Conservation (phyloP, 2,329 filamentous ascomycete species). For the Pseudocercospora crystallina region DNA sequence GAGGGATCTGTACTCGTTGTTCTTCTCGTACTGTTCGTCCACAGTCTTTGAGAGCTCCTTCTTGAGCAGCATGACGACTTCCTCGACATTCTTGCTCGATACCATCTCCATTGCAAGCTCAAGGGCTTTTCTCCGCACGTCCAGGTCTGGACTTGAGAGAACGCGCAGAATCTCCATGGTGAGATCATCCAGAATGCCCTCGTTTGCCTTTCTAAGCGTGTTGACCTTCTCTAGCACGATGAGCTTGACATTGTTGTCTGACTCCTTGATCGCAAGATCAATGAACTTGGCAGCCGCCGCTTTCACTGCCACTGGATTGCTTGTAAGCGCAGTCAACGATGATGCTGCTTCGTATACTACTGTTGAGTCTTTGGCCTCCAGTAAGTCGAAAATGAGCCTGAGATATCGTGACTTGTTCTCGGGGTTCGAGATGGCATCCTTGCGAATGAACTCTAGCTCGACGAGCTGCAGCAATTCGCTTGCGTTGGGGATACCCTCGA, state of each 20-base stretch:
- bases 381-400: conserved; percentile 90
- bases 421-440: conserved; percentile 90
- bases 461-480: conserved; percentile 92
- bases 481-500: conserved; percentile 90
- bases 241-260: conserved; percentile 98
- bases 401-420: conserved; percentile 96
- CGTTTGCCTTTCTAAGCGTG: conserved; percentile 80
- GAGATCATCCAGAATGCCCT: conserved; percentile 87
- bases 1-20: conserved; percentile 88
- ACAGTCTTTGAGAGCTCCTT: conserved; percentile 98
- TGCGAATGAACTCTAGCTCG: conserved; percentile 95
- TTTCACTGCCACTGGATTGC: conserved; percentile 96
- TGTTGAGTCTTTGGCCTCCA: conserved; percentile 89
- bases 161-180: conserved; percentile 97
- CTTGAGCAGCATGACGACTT: conserved; percentile 92
- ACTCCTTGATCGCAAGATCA: conserved; percentile 93
- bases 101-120: conserved; percentile 95
- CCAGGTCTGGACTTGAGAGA: conserved; percentile 90
- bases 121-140: conserved; percentile 89
- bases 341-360: conserved; percentile 98
- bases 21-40: conserved; percentile 98
- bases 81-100: conserved; percentile 97
- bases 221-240: conserved; percentile 95
- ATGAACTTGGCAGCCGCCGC: conserved; percentile 95
- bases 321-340: conserved; percentile 88